Percentiles rank a stretch among this genome's conserved stretches.
phyloP scores from a whole-genome alignment of 2,329 filamentous ascomycete genomes.

The Keithomyces neogunnii region DNA sequence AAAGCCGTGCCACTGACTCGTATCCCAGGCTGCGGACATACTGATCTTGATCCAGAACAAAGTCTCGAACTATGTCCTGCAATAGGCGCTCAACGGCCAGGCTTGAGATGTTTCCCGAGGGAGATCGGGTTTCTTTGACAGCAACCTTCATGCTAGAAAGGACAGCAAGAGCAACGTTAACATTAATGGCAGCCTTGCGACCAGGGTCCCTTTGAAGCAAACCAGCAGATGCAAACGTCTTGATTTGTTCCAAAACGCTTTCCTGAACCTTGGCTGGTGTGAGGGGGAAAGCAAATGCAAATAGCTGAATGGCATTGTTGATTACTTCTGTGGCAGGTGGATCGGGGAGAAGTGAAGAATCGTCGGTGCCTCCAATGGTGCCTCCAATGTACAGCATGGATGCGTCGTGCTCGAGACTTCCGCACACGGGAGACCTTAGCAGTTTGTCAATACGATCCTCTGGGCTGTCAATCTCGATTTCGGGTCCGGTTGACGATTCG shows the following conservation, averaged over 20 bases:
- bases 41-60: constrained; percentile 75
- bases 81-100: constrained; percentile 74
- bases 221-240: constrained; percentile 76
- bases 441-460: constrained; percentile 57
- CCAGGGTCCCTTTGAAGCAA: constrained; percentile 78
- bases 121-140: constrained; percentile 67
- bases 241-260: constrained; percentile 88
- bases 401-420: constrained; percentile 83
- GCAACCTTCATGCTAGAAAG: constrained; percentile 75
- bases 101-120: constrained; percentile 64
- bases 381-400: constrained; percentile 62
- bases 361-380: constrained; percentile 34
- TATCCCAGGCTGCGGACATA: constrained; percentile 81
- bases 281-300: constrained; percentile 82
- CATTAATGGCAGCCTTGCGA: constrained; percentile 79
- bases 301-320: constrained; percentile 87
- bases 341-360: constrained; percentile 48
- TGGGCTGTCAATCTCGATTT: constrained; percentile 46
- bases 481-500: constrained; percentile 34
- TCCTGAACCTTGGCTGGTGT: constrained; percentile 91
- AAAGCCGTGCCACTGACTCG: constrained; percentile 76
- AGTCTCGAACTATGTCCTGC: constrained; percentile 63
- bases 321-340: constrained; percentile 89
- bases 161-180: constrained; percentile 81
- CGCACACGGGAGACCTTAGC: constrained; percentile 64